Conservation (phyloP, 495 filamentous ascomycete species). For the Sordaria brevicollis region DNA sequence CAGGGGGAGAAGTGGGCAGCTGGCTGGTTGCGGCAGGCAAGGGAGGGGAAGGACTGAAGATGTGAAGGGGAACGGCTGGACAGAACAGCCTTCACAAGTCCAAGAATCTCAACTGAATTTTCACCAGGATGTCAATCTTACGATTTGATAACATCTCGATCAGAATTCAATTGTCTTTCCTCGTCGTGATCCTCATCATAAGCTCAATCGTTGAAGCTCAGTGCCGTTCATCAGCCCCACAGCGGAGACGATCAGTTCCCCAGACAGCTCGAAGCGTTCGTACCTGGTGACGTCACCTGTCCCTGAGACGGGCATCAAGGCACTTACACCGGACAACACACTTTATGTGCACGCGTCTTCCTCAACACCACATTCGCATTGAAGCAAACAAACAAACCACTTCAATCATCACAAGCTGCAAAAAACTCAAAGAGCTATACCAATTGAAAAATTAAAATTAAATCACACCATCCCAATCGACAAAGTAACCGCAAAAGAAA, state of each 20-base stretch:
- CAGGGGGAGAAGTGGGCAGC: neutral
- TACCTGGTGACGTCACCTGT: neutral
- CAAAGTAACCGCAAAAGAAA: neutral
- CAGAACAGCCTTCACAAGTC: neutral
- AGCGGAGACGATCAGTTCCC: neutral
- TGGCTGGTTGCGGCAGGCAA: neutral
- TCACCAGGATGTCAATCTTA: neutral
- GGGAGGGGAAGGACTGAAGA: neutral
- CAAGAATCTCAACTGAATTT: neutral
- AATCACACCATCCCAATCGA: neutral
- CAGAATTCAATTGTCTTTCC: neutral
- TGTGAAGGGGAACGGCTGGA: neutral
- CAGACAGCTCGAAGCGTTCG: neutral
- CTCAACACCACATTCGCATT: neutral
- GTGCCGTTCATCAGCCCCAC: neutral
- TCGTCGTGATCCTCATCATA: neutral
- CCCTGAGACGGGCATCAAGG: neutral
- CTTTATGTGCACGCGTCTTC: neutral
- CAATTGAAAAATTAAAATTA: too few species aligned
- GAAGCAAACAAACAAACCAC: neutral
- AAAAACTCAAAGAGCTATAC: neutral
- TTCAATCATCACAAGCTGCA: neutral
- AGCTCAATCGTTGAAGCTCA: neutral
- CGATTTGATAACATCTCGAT: too few species aligned
- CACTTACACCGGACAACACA: neutral